Percentiles rank a stretch among this genome's conserved stretches.
Evolutionary conservation across 148 eudicot species (phyloP).

Genomic region (Camellia granthamiana): DNA sequence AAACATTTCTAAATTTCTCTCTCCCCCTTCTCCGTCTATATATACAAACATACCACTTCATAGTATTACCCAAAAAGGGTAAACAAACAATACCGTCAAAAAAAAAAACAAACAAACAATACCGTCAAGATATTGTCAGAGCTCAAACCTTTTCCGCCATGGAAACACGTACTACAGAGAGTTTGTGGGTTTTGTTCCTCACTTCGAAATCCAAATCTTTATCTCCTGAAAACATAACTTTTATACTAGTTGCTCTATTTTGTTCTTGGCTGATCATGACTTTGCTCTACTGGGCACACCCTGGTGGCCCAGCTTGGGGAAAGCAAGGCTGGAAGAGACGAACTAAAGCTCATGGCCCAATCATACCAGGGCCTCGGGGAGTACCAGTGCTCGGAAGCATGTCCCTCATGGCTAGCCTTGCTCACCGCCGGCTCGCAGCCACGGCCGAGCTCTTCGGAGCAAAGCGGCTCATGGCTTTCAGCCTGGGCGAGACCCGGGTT

Average conservation of each 20-base stretch:
- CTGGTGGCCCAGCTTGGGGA: slow-evolving; percentile 81
- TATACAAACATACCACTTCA: slow-evolving; percentile 3
- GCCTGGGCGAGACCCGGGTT: slow-evolving; percentile 60
- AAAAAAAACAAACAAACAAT: not conserved
- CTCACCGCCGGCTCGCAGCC: slow-evolving; percentile 54
- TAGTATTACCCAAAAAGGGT: slow-evolving; percentile 4
- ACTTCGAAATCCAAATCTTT: slow-evolving; percentile 11
- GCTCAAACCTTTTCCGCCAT: not conserved
- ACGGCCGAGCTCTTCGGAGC: slow-evolving; percentile 30
- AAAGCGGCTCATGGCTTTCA: slow-evolving; percentile 58
- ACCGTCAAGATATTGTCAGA: not conserved
- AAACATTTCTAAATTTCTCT: not conserved
- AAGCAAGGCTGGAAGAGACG: slow-evolving; percentile 22
- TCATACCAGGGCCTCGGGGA: slow-evolving; percentile 66
- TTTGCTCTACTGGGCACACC: slow-evolving; percentile 48
- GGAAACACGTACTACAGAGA: slow-evolving; percentile 1
- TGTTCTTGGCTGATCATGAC: slow-evolving; percentile 21
- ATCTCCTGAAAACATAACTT: not conserved
- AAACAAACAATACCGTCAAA: too few species aligned
- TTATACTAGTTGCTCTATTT: not conserved
- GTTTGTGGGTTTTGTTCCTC: slow-evolving; percentile 10
- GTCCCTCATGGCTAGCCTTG: slow-evolving; percentile 49
- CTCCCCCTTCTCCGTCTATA: not conserved
- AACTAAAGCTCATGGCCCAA: not conserved
- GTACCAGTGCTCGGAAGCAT: slow-evolving; percentile 60